These are phyloP conservation scores for Lachnellula occidentalis DNA, from an alignment of 2,329 filamentous ascomycete genomes.

Conservation along the genomic window DNA sequence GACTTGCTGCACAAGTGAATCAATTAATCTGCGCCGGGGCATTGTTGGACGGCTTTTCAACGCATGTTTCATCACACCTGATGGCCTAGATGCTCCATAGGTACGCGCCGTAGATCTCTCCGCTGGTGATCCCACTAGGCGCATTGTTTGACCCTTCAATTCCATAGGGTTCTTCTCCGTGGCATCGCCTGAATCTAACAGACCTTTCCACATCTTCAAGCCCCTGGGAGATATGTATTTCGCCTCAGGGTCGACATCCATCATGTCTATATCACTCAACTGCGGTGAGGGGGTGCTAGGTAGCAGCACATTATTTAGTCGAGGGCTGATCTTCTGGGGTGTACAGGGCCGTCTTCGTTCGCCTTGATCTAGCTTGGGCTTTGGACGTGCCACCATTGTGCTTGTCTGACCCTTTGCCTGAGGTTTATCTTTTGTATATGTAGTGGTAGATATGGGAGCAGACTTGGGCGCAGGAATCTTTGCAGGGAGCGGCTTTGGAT, in stretches of 20 bases:
- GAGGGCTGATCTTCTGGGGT: conserved; percentile 7
- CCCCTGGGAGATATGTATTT: conserved; percentile 24
- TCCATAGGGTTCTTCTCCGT: conserved; percentile 1
- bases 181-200: conserved; percentile 18
- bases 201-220: conserved; percentile 24
- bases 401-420: conserved; percentile 9
- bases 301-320: not conserved
- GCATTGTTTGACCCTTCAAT: not conserved
- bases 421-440: conserved; percentile 9
- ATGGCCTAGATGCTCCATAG: conserved; percentile 4
- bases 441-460: not conserved
- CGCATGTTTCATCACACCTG: conserved; percentile 14
- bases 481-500: not conserved
- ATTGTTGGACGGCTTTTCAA: conserved; percentile 10
- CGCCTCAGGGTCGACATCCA: conserved; percentile 15
- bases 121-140: not conserved
- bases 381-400: conserved; percentile 18
- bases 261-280: conserved; percentile 19
- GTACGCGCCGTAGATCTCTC: not conserved
- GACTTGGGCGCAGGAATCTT: not conserved
- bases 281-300: conserved; percentile 13
- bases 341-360: conserved; percentile 4
- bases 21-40: conserved; percentile 29
- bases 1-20: conserved; percentile 29
- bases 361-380: conserved; percentile 5